Evolutionary conservation across 495 filamentous ascomycete species (phyloP).

Genomic region (Penicillium manginii): DNA sequence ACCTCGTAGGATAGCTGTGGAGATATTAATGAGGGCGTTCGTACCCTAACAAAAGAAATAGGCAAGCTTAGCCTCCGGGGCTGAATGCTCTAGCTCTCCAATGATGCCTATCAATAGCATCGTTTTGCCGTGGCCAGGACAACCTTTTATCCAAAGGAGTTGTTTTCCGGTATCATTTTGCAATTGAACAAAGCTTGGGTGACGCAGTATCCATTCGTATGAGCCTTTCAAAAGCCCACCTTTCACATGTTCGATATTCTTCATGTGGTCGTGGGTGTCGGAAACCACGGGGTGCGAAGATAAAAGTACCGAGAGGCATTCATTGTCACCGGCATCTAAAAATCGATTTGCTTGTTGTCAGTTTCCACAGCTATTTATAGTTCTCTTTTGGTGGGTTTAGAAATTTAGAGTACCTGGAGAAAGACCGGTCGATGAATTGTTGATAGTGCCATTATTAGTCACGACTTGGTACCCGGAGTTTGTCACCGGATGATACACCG

Average conservation of each 20-base stretch:
- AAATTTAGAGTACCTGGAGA: background rate
- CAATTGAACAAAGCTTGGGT: background rate
- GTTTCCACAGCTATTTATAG: no score
- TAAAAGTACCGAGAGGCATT: background rate
- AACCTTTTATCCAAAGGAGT: background rate
- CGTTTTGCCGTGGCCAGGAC: background rate
- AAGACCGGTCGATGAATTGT: background rate
- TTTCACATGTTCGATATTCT: slow-evolving; percentile 1
- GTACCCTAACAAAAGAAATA: background rate
- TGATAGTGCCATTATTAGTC: background rate
- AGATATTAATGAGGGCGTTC: background rate
- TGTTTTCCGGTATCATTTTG: background rate
- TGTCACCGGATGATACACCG: background rate
- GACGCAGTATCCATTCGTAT: background rate
- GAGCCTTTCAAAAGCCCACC: background rate
- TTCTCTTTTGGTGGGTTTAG: background rate
- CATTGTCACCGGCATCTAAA: background rate
- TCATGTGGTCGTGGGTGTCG: slow-evolving; percentile 3
- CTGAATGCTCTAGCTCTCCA: background rate
- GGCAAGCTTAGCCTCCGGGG: background rate
- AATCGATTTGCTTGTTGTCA: background rate
- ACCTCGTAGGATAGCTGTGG: background rate
- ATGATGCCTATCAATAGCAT: background rate
- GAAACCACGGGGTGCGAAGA: background rate
- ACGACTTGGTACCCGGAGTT: background rate